A percentile compares a stretch with the other conserved stretches of the same genome.
Evolutionary conservation across 1,284 basidiomycete species (phyloP).

Genomic region (Tremellales sp.): DNA sequence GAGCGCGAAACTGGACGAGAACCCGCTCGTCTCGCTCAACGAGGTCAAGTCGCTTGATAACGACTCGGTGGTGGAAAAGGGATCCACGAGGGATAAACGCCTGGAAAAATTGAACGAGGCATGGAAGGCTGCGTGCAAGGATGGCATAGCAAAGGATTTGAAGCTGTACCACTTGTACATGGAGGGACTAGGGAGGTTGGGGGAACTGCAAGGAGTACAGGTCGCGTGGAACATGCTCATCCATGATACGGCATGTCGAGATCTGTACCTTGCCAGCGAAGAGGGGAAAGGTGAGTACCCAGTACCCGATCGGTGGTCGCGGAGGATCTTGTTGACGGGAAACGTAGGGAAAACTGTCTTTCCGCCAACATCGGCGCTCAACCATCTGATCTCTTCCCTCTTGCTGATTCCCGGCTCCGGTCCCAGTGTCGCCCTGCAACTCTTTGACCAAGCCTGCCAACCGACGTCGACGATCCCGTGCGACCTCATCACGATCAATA

Average conservation of each 20-base stretch:
- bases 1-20: conserved; percentile 9
- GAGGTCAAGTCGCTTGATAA: conserved; percentile 15
- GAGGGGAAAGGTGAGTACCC: conserved; percentile 14
- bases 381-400: conserved; percentile 40
- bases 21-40: conserved; percentile 2
- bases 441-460: conserved; percentile 33
- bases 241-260: conserved; percentile 26
- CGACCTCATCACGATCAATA: conserved; percentile 73
- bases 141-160: conserved; percentile 33
- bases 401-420: conserved; percentile 32
- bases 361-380: conserved; percentile 40
- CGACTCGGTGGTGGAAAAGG: not conserved
- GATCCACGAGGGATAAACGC: conserved; percentile 2
- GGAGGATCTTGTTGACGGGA: not conserved
- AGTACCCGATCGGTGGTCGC: not conserved
- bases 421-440: conserved; percentile 26
- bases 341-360: conserved; percentile 15
- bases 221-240: conserved; percentile 39
- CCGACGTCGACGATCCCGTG: conserved; percentile 48
- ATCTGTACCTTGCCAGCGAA: conserved; percentile 20
- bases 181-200: conserved; percentile 35
- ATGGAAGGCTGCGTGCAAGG: conserved; percentile 27
- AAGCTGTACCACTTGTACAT: conserved; percentile 44
- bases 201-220: conserved; percentile 33
- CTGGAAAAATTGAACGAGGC: conserved; percentile 21